phyloP scores from a whole-genome alignment of 257 asterid species.

The Echium plantagineum region DNA sequence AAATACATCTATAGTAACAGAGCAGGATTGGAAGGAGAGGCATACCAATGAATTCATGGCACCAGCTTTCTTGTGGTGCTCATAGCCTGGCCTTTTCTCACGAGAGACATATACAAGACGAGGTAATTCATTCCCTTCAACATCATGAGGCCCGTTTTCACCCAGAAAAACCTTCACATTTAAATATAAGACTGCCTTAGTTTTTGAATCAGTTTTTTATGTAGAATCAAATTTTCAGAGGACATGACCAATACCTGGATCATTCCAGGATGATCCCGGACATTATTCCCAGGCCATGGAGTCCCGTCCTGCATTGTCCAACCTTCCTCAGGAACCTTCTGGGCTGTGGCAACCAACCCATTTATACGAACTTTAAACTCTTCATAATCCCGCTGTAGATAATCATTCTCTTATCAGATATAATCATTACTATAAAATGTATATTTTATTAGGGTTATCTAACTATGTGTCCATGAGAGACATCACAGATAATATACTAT shows the following conservation, averaged over 20 bases:
- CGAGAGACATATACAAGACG: conserved; percentile 93
- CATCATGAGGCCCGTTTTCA: conserved; percentile 68
- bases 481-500: not conserved
- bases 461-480: not conserved
- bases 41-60: conserved; percentile 96
- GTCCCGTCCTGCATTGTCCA: conserved; percentile 99
- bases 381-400: conserved; percentile 84
- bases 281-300: conserved; percentile 94
- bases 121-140: conserved; percentile 85
- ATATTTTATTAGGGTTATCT: not conserved
- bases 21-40: not conserved
- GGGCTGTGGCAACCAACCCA: conserved; percentile 78
- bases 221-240: not conserved
- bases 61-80: conserved; percentile 97
- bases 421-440: not conserved
- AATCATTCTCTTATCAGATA: not conserved
- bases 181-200: conserved; percentile 6
- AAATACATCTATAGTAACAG: not conserved
- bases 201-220: not conserved
- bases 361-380: conserved; percentile 82
- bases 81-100: conserved; percentile 94
- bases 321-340: conserved; percentile 94
- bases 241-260: conserved; percentile 49
- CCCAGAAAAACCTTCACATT: conserved; percentile 77
- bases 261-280: conserved; percentile 99